Conservation (phyloP, 1,139 yeast species). For the Lodderomyces metapsilosis region DNA sequence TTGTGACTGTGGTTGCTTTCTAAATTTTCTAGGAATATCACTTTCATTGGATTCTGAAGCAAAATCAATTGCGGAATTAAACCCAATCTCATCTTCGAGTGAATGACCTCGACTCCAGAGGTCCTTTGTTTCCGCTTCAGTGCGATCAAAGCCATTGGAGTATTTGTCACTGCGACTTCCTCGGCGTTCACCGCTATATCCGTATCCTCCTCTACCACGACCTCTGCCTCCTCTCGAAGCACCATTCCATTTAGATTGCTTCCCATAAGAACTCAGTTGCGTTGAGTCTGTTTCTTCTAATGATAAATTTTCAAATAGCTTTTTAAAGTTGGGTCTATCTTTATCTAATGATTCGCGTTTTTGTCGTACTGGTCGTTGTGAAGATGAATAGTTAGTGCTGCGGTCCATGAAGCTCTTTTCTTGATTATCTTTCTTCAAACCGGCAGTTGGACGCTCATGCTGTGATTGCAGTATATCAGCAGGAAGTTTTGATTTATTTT, state of each 20-base stretch:
- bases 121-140: not conserved
- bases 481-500: not conserved
- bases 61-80: not conserved
- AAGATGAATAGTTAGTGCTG: not conserved
- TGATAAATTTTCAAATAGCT: conserved; percentile 1
- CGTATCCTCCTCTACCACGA: conserved; percentile 22
- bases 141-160: not conserved
- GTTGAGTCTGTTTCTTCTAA: conserved; percentile 1
- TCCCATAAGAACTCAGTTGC: not conserved
- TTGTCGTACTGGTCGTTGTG: not conserved
- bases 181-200: not conserved
- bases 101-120: not conserved
- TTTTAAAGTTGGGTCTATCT: conserved; percentile 2
- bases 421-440: not conserved
- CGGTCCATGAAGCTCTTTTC: not conserved
- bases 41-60: not conserved
- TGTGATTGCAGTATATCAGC: not conserved
- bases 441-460: not conserved
- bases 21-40: conserved; percentile 5
- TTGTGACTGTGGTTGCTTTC: conserved; percentile 2
- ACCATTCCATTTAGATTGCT: conserved; percentile 5
- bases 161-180: not conserved
- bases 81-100: not conserved
- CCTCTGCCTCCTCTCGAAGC: conserved; percentile 14
- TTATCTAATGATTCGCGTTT: conserved; percentile 1